phyloP scores from a whole-genome alignment of 2,329 filamentous ascomycete genomes.

The Penicillium frequentans region DNA sequence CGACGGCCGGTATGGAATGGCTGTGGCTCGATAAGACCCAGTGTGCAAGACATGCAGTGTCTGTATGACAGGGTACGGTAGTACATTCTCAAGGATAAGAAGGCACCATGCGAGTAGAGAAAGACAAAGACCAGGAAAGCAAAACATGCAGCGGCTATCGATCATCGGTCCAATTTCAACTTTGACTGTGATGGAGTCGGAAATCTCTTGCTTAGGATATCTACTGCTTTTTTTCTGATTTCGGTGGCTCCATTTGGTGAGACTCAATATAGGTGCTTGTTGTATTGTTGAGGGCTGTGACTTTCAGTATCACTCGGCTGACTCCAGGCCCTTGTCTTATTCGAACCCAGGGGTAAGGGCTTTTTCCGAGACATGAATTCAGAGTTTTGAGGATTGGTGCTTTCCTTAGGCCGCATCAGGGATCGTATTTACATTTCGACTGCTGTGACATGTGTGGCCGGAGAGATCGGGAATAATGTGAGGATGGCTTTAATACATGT shows the following conservation, averaged over 20 bases:
- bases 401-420: not conserved
- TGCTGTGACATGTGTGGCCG: not conserved
- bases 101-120: not conserved
- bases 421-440: constrained; percentile 13
- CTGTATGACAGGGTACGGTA: constrained; percentile 17
- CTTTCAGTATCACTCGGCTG: not conserved
- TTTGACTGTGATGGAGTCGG: constrained; percentile 3
- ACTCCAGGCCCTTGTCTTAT: not conserved
- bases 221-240: not conserved
- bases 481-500: not conserved
- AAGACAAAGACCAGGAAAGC: not conserved
- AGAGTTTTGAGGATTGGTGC: not conserved
- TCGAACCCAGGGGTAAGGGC: not conserved
- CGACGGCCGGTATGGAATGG: constrained; percentile 12
- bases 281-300: not conserved
- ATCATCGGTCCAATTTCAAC: constrained; percentile 20
- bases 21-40: constrained; percentile 16
- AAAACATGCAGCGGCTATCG: constrained; percentile 7
- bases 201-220: not conserved
- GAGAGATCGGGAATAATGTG: constrained; percentile 3
- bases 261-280: not conserved
- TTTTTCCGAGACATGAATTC: not conserved
- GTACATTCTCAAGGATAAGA: constrained; percentile 12
- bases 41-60: constrained; percentile 16
- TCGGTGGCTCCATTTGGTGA: not conserved